Percentiles rank a stretch among this genome's conserved stretches.
These are phyloP conservation scores for Epichloe baconii DNA, from an alignment of 2,329 filamentous ascomycete genomes.

Conservation along the genomic window DNA sequence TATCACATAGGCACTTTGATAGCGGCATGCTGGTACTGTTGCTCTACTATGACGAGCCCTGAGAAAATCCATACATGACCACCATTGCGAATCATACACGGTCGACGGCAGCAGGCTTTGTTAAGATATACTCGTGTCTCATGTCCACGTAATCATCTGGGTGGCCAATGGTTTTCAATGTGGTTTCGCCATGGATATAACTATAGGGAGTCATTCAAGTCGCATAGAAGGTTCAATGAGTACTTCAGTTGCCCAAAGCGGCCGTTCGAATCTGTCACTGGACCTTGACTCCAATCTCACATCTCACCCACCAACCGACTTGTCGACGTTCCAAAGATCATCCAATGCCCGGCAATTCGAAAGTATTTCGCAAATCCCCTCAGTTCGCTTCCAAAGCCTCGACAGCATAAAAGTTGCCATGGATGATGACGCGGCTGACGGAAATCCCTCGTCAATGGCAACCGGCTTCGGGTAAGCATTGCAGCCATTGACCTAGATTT, in stretches of 20 bases:
- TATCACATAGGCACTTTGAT: not conserved
- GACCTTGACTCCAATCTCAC: conserved; percentile 7
- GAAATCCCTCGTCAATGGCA: conserved; percentile 11
- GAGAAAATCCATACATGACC: not conserved
- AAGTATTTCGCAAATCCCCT: conserved; percentile 20
- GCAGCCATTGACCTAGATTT: not conserved
- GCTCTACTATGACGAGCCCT: not conserved
- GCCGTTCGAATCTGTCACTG: not conserved
- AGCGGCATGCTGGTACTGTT: not conserved
- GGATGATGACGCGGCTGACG: conserved; percentile 14
- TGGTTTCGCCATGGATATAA: conserved; percentile 3
- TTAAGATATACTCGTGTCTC: conserved; percentile 1
- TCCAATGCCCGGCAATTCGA: conserved; percentile 14
- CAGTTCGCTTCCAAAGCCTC: conserved; percentile 2
- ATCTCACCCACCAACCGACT: not conserved
- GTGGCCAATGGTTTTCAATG: conserved; percentile 1
- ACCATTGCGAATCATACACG: conserved; percentile 3
- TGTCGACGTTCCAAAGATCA: not conserved
- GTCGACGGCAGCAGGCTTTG: conserved; percentile 3
- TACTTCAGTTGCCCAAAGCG: not conserved
- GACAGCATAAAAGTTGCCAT: conserved; percentile 10
- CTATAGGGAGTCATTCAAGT: not conserved
- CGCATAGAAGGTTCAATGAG: not conserved
- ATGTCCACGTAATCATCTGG: conserved; percentile 2
- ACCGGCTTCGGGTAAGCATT: conserved; percentile 16